These are phyloP conservation scores for Lyophyllum decastes DNA, from an alignment of 768 basidiomycete species.

Conservation along the genomic window DNA sequence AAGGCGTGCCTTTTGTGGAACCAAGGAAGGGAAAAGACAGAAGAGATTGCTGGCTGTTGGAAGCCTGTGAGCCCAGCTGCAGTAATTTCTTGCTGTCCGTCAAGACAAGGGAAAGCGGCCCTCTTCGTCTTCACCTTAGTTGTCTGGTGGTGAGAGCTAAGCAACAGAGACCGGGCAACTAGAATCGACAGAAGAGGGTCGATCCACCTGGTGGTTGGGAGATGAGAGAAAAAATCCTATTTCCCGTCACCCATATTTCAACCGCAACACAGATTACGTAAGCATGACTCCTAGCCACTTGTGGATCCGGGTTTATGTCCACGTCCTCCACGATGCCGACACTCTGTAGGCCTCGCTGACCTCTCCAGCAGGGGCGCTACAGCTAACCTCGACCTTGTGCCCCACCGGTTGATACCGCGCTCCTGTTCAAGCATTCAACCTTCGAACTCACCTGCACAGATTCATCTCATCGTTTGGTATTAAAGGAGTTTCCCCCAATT, in stretches of 20 bases:
- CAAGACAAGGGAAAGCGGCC: conserved; percentile 32
- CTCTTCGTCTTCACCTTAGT: conserved; percentile 46
- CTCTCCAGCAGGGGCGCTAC: neutral
- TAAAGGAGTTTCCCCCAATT: neutral
- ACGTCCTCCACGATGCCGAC: neutral
- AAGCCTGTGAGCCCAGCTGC: conserved; percentile 34
- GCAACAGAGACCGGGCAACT: conserved; percentile 43
- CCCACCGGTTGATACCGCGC: neutral
- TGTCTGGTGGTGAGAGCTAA: conserved; percentile 33
- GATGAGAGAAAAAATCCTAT: conserved; percentile 27
- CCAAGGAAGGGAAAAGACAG: conserved; percentile 29
- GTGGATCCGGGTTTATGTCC: neutral
- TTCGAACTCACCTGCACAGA: neutral
- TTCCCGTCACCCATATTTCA: conserved; percentile 21
- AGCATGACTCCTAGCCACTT: conserved; percentile 11
- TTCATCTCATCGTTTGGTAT: neutral
- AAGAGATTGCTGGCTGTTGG: conserved; percentile 31
- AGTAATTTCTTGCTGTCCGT: conserved; percentile 20
- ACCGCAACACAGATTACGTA: conserved; percentile 14
- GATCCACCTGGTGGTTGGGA: conserved; percentile 47
- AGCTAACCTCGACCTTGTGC: neutral
- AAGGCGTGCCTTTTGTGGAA: conserved; percentile 88
- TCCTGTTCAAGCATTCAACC: no score
- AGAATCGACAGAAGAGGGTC: conserved; percentile 52
- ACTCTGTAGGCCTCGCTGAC: neutral